Base-by-base conservation (phyloP, 1,139 yeast genomes). In the Tardiomyces depauwii region DNA sequence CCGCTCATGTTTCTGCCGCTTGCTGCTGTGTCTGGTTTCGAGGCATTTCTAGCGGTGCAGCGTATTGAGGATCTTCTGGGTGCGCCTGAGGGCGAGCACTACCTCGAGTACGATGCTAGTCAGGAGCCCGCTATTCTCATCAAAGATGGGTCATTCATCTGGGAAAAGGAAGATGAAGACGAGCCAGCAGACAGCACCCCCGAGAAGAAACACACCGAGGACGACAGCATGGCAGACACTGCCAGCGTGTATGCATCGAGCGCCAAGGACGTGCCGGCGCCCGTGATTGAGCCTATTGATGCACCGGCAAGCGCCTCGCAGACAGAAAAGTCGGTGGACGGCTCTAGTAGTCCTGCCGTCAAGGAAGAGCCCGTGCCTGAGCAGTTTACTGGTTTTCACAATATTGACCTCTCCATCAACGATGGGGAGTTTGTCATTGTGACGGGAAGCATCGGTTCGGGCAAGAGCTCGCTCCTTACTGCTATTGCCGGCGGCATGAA, bases 381-480 rank as follows among this genome's bases (percentile, higher is more conserved):
- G 16, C 36, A 13, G 82, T 77, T 52, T 53, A 58, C 36, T 67
- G 83, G 57, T 76, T 77, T 21, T 5, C 65, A 68, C 42, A 57
- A 75, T 47, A 59, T 80, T 39, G 60, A 73, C 49, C 55, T 81
- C 14, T 42, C 57, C 0, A 63, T 81, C 42, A 57, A 64, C 42
- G 69, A 70, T 47, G 82, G 82, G 10, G 86, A 82, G 55, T 78
- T 82, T 50, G 66, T 82, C 2, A 80, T 80, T 48, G 67, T 82
- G n/a, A 78, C 85, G 1, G 91, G 91, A 30, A 59, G 77, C 3
- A 78, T 82, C 54, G 91, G 89, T 2, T 69, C 84, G 0, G 91
- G 91, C 36, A 82, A 82, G 55, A 69, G 85, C 0, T 78, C 86
- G 1, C 63, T 82, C 40, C 65, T 82, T 33, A 67, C 71, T 47